Conservation (phyloP, 108 stramenopile genomes). For the Stephanodiscus triporus region DNA sequence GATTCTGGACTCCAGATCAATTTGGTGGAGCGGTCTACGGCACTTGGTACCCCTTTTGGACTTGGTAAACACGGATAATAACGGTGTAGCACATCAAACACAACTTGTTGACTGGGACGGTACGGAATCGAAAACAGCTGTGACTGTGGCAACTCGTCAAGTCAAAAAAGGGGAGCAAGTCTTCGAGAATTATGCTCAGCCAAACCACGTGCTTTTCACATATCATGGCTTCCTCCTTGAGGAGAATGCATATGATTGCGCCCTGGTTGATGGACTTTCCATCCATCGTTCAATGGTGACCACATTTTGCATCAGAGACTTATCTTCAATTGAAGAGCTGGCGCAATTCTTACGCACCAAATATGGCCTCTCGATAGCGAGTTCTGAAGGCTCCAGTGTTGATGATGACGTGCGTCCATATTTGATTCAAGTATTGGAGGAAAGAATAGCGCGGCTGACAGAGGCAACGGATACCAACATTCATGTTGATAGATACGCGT, state of each 20-base stretch:
- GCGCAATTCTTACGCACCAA: conserved; percentile 29
- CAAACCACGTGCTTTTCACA: conserved; percentile 70
- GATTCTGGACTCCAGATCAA: conserved; percentile 69
- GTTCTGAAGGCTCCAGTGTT: not conserved
- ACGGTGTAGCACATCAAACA: conserved; percentile 33
- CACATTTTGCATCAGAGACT: conserved; percentile 41
- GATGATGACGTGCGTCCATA: conserved; percentile 22
- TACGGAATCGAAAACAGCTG: conserved; percentile 32
- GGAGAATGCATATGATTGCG: conserved; percentile 59
- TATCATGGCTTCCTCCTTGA: conserved; percentile 76
- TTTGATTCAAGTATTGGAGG: conserved; percentile 27
- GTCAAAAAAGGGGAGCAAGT: conserved; percentile 65
- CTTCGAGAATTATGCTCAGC: conserved; percentile 81
- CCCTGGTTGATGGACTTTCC: conserved; percentile 30
- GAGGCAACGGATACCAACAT: conserved; percentile 5
- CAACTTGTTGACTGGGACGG: conserved; percentile 11
- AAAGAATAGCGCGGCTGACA: conserved; percentile 35
- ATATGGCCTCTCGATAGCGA: conserved; percentile 2
- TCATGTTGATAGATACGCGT: not conserved
- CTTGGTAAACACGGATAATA: conserved; percentile 59
- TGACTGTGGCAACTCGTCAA: conserved; percentile 49
- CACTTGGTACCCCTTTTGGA: conserved; percentile 86
- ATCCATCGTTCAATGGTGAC: conserved; percentile 22
- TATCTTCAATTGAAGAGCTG: conserved; percentile 25
- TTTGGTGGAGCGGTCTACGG: conserved; percentile 79